A percentile compares a stretch with the other conserved stretches of the same genome.
phyloP scores from a whole-genome alignment of 768 basidiomycete species.

The Mycena venus region DNA sequence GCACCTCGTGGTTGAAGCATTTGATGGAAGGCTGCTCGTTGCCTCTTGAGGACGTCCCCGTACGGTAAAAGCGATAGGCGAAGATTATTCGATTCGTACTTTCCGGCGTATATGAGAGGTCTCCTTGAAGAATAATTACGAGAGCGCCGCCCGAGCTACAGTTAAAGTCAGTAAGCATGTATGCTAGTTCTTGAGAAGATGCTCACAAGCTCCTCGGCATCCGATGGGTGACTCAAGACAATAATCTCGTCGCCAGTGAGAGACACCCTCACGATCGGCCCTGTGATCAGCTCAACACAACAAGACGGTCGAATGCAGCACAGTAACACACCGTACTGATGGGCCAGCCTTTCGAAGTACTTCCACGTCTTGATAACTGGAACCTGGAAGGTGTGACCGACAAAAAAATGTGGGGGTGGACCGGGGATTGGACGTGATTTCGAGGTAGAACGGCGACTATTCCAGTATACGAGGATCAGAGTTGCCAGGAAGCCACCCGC shows the following conservation, averaged over 20 bases:
- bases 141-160: background rate
- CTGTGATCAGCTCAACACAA: background rate
- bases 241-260: slow-evolving; percentile 5
- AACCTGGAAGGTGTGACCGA: slow-evolving; percentile 13
- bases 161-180: background rate
- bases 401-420: background rate
- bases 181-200: background rate
- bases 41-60: background rate
- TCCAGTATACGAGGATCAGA: background rate
- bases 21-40: background rate
- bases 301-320: background rate
- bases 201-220: slow-evolving; percentile 13
- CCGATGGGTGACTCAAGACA: background rate
- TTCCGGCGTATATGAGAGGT: background rate
- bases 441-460: background rate
- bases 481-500: background rate
- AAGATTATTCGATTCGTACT: background rate
- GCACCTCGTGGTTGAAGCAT: slow-evolving; percentile 11
- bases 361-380: background rate
- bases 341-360: background rate
- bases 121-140: background rate
- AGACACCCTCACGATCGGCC: background rate
- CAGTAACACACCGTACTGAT: background rate
- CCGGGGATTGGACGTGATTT: background rate
- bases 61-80: background rate